Evolutionary conservation across 2,329 filamentous ascomycete species (phyloP).

Genomic region (Neonectria hederae): DNA sequence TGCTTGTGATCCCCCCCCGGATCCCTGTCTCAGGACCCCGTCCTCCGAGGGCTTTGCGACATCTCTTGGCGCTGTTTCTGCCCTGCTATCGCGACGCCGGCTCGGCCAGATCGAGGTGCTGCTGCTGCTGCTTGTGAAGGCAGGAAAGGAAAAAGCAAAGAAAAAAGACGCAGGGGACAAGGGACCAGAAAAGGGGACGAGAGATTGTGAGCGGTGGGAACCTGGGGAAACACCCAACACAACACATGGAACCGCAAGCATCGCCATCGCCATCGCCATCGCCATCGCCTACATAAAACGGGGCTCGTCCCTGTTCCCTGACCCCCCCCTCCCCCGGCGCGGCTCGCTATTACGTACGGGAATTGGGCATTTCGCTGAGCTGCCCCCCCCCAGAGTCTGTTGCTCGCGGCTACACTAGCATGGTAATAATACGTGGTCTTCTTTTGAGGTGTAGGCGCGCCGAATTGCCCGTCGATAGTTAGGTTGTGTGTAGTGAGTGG

Average conservation of each 20-base stretch:
- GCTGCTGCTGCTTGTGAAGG: not conserved
- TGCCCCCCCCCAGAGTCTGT: not conserved
- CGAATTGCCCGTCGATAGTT: not conserved
- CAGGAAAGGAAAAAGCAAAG: not conserved
- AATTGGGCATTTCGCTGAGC: not conserved
- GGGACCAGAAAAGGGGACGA: not conserved
- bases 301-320: not conserved
- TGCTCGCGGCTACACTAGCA: not conserved
- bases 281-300: not conserved
- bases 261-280: not conserved
- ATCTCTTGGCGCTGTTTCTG: constrained; percentile 13
- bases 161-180: not conserved
- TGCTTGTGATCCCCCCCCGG: not conserved
- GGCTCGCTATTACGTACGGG: constrained; percentile 26
- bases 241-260: not conserved
- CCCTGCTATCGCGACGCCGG: not conserved
- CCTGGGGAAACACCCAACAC: not conserved
- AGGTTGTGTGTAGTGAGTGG: not conserved
- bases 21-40: not conserved
- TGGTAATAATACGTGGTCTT: not conserved
- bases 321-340: no score
- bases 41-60: not conserved
- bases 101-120: constrained; percentile 2
- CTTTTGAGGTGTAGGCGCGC: not conserved
- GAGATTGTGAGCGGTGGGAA: not conserved